These are phyloP conservation scores for Ulmus americana DNA, from an alignment of 331 rosid genomes.

Conservation along the genomic window DNA sequence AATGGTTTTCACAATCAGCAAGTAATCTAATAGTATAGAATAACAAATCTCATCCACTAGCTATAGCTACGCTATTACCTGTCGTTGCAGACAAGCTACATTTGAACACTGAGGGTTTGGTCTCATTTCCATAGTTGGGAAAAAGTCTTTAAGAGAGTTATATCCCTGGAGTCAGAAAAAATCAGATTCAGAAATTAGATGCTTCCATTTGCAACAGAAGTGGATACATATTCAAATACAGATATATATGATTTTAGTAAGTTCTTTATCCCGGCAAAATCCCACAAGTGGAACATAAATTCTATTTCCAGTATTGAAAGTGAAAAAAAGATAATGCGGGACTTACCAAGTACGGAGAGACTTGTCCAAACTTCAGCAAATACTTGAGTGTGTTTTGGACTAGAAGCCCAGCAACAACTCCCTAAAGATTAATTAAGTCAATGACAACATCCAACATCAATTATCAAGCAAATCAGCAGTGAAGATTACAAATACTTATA, in stretches of 20 bases:
- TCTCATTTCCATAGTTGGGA: constrained; percentile 98
- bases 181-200: constrained; percentile 1
- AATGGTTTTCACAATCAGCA: constrained; percentile 6
- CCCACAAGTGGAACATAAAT: background rate
- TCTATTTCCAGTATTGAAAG: background rate
- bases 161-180: constrained; percentile 63
- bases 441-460: background rate
- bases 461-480: background rate
- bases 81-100: constrained; percentile 68
- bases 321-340: constrained; percentile 1
- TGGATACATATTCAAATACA: background rate
- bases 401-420: constrained; percentile 93
- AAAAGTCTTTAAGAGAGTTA: constrained; percentile 88
- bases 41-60: background rate
- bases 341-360: constrained; percentile 81
- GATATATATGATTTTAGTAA: background rate
- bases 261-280: constrained; percentile 1
- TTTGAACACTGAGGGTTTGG: constrained; percentile 98
- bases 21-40: constrained; percentile 1
- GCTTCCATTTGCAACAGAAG: constrained; percentile 1
- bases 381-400: constrained; percentile 86
- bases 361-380: constrained; percentile 80
- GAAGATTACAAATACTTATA: background rate
- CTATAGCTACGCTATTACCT: constrained; percentile 44
- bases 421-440: constrained; percentile 40